phyloP scores from a whole-genome alignment of 208 protist genomes.

The Wallacemonas sp. region DNA sequence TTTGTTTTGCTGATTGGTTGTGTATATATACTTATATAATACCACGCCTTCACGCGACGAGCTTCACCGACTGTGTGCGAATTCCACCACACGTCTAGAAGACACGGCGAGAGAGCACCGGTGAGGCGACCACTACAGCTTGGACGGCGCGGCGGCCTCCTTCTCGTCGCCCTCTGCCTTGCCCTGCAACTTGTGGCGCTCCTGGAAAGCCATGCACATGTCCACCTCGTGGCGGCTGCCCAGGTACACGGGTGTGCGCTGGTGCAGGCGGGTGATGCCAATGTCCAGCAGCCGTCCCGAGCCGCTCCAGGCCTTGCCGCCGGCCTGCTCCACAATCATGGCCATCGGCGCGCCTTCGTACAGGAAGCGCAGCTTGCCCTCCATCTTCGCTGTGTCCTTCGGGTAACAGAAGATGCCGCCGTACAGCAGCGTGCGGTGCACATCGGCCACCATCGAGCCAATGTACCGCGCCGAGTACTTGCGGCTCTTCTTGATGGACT shows the following conservation, averaged over 20 bases:
- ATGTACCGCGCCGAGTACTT: slow-evolving; percentile 90
- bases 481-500: slow-evolving; percentile 69
- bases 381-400: slow-evolving; percentile 82
- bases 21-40: neutral
- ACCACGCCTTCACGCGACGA: no score
- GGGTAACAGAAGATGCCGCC: slow-evolving; percentile 99
- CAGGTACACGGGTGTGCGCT: slow-evolving; percentile 92
- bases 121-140: no score
- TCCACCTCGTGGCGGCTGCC: slow-evolving; percentile 90
- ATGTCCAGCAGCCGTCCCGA: slow-evolving; percentile 83
- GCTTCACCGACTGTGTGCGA: no score
- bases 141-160: slow-evolving; percentile 8
- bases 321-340: slow-evolving; percentile 90
- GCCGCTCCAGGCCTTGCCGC: slow-evolving; percentile 87
- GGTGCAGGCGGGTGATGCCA: slow-evolving; percentile 85
- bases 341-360: slow-evolving; percentile 97
- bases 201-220: slow-evolving; percentile 73
- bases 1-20: slow-evolving; percentile 10
- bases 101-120: no score
- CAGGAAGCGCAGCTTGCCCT: slow-evolving; percentile 97
- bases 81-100: no score
- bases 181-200: slow-evolving; percentile 28
- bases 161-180: slow-evolving; percentile 13
- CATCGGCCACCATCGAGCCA: slow-evolving; percentile 96
- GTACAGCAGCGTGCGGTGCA: slow-evolving; percentile 98